Evolutionary conservation across 2,329 filamentous ascomycete species (phyloP).

Genomic region (Ophiostoma quercus): DNA sequence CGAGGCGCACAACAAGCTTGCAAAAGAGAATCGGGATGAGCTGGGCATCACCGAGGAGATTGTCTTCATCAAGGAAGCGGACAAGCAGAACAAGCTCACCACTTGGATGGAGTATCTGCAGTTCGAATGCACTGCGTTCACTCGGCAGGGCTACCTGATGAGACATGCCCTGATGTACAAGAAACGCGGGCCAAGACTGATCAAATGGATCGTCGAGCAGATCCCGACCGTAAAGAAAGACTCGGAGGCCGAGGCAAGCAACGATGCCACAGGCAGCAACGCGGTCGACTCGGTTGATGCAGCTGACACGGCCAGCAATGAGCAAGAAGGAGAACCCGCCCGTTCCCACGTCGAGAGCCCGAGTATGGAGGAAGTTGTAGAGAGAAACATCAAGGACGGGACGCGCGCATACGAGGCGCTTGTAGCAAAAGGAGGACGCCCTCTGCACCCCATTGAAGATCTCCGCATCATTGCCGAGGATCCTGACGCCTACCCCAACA

Average conservation of each 20-base stretch:
- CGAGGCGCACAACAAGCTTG: neutral
- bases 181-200: neutral
- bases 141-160: neutral
- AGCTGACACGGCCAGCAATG: too few relatives aligned
- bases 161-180: neutral
- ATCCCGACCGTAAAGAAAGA: neutral
- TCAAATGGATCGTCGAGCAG: neutral
- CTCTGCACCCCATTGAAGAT: neutral
- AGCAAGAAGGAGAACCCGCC: neutral
- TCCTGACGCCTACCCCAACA: neutral
- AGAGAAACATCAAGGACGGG: neutral
- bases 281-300: neutral
- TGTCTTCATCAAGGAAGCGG: neutral
- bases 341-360: neutral
- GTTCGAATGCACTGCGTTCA: neutral
- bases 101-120: constrained; percentile 7
- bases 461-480: neutral
- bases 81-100: neutral
- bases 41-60: neutral
- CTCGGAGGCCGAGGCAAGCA: neutral
- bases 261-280: neutral
- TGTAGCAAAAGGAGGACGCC: neutral
- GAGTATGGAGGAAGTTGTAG: neutral
- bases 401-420: neutral
- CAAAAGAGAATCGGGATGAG: neutral